Conservation (phyloP, 768 basidiomycete genomes). For the Thelephora ganbajun region DNA sequence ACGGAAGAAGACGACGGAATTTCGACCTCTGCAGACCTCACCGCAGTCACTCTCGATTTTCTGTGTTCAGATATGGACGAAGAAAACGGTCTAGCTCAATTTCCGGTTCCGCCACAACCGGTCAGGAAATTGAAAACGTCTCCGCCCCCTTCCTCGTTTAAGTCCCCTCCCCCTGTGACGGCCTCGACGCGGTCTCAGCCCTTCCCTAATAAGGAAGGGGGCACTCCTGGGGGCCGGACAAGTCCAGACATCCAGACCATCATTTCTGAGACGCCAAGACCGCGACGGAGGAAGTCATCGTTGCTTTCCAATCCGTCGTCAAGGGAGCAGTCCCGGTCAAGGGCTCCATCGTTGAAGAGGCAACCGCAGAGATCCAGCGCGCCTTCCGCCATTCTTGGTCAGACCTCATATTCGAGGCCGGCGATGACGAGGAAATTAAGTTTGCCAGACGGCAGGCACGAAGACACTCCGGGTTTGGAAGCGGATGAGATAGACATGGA, state of each 20-base stretch:
- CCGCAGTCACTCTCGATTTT: slow-evolving; percentile 12
- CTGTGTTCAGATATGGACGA: slow-evolving; percentile 1
- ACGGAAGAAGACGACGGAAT: slow-evolving; percentile 17
- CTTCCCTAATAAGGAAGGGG: background rate
- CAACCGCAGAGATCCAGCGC: slow-evolving; percentile 11
- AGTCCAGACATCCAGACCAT: slow-evolving; percentile 20
- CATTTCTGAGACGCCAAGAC: slow-evolving; percentile 19
- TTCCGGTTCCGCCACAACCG: background rate
- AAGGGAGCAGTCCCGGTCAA: slow-evolving; percentile 12
- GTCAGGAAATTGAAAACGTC: background rate
- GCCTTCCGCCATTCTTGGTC: slow-evolving; percentile 3
- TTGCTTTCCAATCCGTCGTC: slow-evolving; percentile 10
- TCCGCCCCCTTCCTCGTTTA: slow-evolving; percentile 3
- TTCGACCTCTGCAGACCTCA: slow-evolving; percentile 14
- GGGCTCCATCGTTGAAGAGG: slow-evolving; percentile 5
- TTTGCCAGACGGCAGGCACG: slow-evolving; percentile 15
- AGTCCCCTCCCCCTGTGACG: background rate
- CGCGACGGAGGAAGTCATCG: slow-evolving; percentile 15
- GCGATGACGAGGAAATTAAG: slow-evolving; percentile 16
- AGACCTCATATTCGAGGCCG: slow-evolving; percentile 6
- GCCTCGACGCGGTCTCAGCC: background rate
- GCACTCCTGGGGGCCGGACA: slow-evolving; percentile 7
- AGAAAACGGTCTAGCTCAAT: slow-evolving; percentile 5
- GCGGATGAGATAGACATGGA: slow-evolving; percentile 11
- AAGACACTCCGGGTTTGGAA: slow-evolving; percentile 13